phyloP scores from a whole-genome alignment of 768 basidiomycete genomes.

The Nidula microcarpa region DNA sequence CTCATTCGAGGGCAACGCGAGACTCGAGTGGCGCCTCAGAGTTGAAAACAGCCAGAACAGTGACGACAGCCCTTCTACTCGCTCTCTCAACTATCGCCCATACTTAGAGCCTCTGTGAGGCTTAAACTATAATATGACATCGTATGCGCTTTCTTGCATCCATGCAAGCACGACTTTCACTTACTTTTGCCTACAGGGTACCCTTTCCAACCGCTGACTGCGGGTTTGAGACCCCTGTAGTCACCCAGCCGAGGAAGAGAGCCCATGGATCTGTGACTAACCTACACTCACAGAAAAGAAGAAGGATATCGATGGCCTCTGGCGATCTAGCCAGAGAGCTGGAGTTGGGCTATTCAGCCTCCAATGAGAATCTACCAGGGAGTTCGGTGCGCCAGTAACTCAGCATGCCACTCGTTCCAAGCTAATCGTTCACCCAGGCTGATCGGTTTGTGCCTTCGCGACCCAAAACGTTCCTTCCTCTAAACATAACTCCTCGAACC shows the following conservation, averaged over 20 bases:
- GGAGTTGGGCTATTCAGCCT: conserved; percentile 7
- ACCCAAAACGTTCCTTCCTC: conserved; percentile 46
- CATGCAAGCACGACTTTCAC: conserved; percentile 43
- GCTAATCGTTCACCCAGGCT: conserved; percentile 27
- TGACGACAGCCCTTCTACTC: too few species aligned
- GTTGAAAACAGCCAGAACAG: too few species aligned
- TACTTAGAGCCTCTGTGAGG: neutral
- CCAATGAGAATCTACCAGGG: conserved; percentile 6
- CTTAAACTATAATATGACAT: neutral
- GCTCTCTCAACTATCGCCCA: too few species aligned
- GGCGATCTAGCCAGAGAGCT: conserved; percentile 31
- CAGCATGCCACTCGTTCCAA: neutral
- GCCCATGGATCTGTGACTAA: conserved; percentile 32
- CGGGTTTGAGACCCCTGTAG: neutral
- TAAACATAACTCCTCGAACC: conserved; percentile 65
- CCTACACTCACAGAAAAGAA: conserved; percentile 36
- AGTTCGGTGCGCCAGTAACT: conserved; percentile 9
- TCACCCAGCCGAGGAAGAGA: conserved; percentile 20
- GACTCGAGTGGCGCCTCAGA: too few species aligned
- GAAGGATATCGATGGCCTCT: conserved; percentile 36
- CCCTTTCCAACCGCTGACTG: neutral
- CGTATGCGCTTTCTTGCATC: conserved; percentile 61
- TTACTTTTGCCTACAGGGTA: conserved; percentile 26
- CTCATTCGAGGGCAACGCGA: too few species aligned
- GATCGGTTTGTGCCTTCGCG: conserved; percentile 61